Conservation (phyloP, 805 yeast species). For the Candida incommunis region DNA sequence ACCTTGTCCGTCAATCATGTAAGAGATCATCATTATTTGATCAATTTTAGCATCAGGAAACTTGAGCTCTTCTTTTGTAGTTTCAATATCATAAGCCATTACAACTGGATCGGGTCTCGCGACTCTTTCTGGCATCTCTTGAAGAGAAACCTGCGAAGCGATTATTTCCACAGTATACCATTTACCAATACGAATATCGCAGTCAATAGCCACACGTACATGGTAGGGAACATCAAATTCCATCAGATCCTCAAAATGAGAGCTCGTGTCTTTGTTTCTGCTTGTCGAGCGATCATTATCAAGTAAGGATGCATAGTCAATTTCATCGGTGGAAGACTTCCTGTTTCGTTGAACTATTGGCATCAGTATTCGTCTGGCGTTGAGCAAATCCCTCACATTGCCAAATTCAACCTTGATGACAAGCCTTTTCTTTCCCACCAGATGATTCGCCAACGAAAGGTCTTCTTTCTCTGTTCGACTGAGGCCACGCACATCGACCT, state of each 20-base stretch:
- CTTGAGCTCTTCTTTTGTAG: slow-evolving; percentile 90
- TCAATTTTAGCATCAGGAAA: slow-evolving; percentile 88
- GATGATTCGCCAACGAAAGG: slow-evolving; percentile 68
- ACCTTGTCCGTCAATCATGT: slow-evolving; percentile 98
- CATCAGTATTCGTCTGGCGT: slow-evolving; percentile 52
- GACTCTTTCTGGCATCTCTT: slow-evolving; percentile 55
- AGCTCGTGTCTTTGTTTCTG: background rate
- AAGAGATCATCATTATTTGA: slow-evolving; percentile 97
- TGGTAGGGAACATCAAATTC: slow-evolving; percentile 97
- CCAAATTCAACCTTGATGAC: slow-evolving; percentile 59
- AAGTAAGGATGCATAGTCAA: slow-evolving; percentile 48
- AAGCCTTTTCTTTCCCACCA: slow-evolving; percentile 56
- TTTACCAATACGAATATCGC: slow-evolving; percentile 73
- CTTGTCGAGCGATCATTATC: slow-evolving; percentile 16
- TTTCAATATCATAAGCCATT: slow-evolving; percentile 93
- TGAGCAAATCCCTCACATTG: slow-evolving; percentile 57
- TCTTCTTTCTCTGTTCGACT: slow-evolving; percentile 60
- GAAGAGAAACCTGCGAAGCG: slow-evolving; percentile 38
- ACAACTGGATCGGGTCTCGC: slow-evolving; percentile 98
- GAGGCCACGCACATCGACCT: slow-evolving; percentile 38
- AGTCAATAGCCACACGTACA: slow-evolving; percentile 88
- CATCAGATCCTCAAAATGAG: slow-evolving; percentile 41
- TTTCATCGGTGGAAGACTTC: slow-evolving; percentile 44
- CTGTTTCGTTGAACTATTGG: slow-evolving; percentile 64
- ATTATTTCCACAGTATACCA: slow-evolving; percentile 77